Conservation (phyloP, 2,329 filamentous ascomycete genomes). For the Penicillium paneum region DNA sequence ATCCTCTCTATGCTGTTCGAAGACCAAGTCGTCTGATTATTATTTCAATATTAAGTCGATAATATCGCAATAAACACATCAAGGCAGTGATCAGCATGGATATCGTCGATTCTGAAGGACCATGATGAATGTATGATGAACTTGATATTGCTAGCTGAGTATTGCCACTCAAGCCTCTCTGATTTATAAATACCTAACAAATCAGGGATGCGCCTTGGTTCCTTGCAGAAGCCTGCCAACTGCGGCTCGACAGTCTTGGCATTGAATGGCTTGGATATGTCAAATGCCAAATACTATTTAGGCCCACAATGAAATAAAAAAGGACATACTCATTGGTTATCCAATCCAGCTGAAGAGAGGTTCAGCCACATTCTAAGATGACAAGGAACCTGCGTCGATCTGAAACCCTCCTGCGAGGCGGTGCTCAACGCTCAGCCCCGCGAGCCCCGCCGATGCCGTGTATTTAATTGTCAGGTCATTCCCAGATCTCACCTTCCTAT, state of each 20-base stretch:
- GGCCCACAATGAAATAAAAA: not conserved
- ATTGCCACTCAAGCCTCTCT: not conserved
- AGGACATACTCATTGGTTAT: not conserved
- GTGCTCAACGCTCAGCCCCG: constrained; percentile 18
- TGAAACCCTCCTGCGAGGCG: constrained; percentile 9
- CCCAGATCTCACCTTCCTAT: not conserved
- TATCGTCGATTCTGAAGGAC: too few relatives aligned
- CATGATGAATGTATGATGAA: not conserved
- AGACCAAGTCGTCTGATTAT: not conserved
- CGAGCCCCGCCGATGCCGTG: constrained; percentile 7
- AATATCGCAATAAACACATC: not conserved
- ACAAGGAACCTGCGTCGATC: constrained; percentile 14
- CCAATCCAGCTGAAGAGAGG: not conserved
- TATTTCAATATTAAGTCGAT: not conserved
- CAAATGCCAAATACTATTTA: not conserved
- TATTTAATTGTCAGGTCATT: constrained; percentile 6
- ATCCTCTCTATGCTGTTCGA: not conserved
- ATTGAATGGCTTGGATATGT: not conserved
- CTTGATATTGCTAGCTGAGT: not conserved
- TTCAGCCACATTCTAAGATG: constrained; percentile 6
- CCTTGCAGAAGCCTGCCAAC: not conserved
- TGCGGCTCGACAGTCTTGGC: constrained; percentile 2
- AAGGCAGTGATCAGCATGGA: not conserved
- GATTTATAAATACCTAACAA: not conserved
- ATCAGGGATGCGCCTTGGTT: constrained; percentile 1